phyloP scores from a whole-genome alignment of 2,329 filamentous ascomycete genomes.

The Domatiomyces catenatus region DNA sequence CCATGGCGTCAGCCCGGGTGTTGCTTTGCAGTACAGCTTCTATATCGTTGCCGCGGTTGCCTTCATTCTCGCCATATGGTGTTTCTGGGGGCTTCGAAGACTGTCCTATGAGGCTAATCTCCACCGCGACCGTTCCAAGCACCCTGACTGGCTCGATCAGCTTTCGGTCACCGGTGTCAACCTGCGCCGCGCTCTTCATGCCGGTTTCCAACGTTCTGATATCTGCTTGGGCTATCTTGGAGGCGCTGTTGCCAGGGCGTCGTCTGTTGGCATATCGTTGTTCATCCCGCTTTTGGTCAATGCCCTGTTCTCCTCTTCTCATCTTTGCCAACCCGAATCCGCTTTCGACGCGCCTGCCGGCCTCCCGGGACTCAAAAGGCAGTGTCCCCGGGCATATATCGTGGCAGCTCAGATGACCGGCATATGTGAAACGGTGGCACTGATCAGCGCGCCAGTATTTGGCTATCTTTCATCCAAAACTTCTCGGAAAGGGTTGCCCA shows the following conservation, averaged over 20 bases:
- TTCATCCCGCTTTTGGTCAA: slow-evolving; percentile 92
- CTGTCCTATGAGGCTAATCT: slow-evolving; percentile 18
- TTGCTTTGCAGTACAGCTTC: slow-evolving; percentile 70
- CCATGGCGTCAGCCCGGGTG: slow-evolving; percentile 53
- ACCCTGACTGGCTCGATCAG: background rate
- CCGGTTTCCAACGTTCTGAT: slow-evolving; percentile 59
- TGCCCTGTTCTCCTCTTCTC: slow-evolving; percentile 68
- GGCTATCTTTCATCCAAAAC: slow-evolving; percentile 66
- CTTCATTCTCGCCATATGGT: slow-evolving; percentile 55
- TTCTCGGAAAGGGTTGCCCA: slow-evolving; percentile 52
- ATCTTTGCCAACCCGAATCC: slow-evolving; percentile 50
- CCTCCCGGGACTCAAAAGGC: slow-evolving; percentile 55
- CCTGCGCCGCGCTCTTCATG: slow-evolving; percentile 41
- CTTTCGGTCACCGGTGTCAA: slow-evolving; percentile 5
- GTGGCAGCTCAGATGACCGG: slow-evolving; percentile 77
- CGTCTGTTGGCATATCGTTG: slow-evolving; percentile 83
- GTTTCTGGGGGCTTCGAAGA: slow-evolving; percentile 59
- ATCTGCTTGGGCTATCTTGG: slow-evolving; percentile 83
- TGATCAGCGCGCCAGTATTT: slow-evolving; percentile 73
- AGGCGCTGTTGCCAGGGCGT: slow-evolving; percentile 86
- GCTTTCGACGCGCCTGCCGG: slow-evolving; percentile 20
- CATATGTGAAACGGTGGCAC: slow-evolving; percentile 69
- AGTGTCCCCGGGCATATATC: slow-evolving; percentile 75
- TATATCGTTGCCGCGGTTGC: slow-evolving; percentile 68
- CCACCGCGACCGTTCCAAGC: slow-evolving; percentile 20